Conservation (phyloP, 2,329 filamentous ascomycete species). For the Pseudogymnoascus sp. region DNA sequence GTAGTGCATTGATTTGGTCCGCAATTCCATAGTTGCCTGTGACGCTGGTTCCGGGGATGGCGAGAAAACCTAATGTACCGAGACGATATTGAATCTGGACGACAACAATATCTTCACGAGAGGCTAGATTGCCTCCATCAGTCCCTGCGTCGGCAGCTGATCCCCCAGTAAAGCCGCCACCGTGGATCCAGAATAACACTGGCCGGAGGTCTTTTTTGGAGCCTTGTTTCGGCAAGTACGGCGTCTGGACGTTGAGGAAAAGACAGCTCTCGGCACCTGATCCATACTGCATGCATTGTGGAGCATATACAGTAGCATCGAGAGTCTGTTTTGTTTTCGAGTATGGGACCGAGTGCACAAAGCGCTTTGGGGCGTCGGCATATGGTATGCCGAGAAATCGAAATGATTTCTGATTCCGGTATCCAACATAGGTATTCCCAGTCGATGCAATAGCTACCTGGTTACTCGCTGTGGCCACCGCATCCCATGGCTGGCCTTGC, state of each 20-base stretch:
- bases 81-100: slow-evolving; percentile 26
- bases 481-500: slow-evolving; percentile 28
- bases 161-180: slow-evolving; percentile 30
- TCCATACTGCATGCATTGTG: slow-evolving; percentile 28
- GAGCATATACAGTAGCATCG: slow-evolving; percentile 38
- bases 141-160: slow-evolving; percentile 21
- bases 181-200: slow-evolving; percentile 28
- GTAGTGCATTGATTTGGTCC: slow-evolving; percentile 44
- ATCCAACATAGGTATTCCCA: slow-evolving; percentile 43
- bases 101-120: slow-evolving; percentile 25
- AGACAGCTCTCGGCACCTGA: slow-evolving; percentile 27
- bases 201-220: slow-evolving; percentile 27
- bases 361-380: slow-evolving; percentile 21
- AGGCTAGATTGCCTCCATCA: slow-evolving; percentile 26
- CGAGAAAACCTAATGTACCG: slow-evolving; percentile 32
- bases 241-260: slow-evolving; percentile 35
- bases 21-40: slow-evolving; percentile 47
- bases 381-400: slow-evolving; percentile 29
- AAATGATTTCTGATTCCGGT: slow-evolving; percentile 47
- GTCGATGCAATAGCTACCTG: slow-evolving; percentile 34
- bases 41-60: slow-evolving; percentile 43
- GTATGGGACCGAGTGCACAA: slow-evolving; percentile 38
- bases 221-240: slow-evolving; percentile 22
- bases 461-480: slow-evolving; percentile 31
- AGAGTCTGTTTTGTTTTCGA: slow-evolving; percentile 39